A percentile compares a stretch with the other conserved stretches of the same genome.
phyloP scores from a whole-genome alignment of 192 early-diverging fungal genomes.

The Mortierella antarctica region DNA sequence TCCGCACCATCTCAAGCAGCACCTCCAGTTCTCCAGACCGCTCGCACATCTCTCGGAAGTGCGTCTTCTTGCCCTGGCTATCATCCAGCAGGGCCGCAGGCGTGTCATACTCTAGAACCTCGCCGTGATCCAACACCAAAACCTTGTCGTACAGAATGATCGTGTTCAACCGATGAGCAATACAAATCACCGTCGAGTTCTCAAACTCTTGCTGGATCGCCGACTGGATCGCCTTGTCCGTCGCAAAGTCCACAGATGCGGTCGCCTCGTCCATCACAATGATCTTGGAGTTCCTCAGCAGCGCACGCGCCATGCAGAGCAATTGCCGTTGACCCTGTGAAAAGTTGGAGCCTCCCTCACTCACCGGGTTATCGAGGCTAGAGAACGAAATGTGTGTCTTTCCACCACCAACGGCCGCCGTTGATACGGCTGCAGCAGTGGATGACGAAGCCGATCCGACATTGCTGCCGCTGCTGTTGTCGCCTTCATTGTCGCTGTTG shows the following conservation, averaged over 20 bases:
- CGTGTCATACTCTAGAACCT: conserved; percentile 83
- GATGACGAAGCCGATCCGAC: conserved; percentile 7
- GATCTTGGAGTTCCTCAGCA: conserved; percentile 70
- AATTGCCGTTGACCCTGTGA: conserved; percentile 85
- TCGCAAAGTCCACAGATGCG: conserved; percentile 86
- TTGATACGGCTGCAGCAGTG: not conserved
- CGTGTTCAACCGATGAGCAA: conserved; percentile 87
- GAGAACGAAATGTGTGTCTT: conserved; percentile 55
- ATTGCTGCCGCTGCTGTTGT: not conserved
- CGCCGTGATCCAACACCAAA: conserved; percentile 78
- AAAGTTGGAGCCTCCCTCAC: conserved; percentile 86
- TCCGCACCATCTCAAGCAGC: conserved; percentile 65
- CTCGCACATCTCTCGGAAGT: conserved; percentile 82
- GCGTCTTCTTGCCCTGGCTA: conserved; percentile 60
- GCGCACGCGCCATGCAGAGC: conserved; percentile 78
- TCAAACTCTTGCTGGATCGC: conserved; percentile 83
- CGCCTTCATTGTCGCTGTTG: conserved; percentile 30
- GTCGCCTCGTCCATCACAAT: conserved; percentile 92
- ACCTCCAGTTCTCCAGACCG: conserved; percentile 84
- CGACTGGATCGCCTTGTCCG: conserved; percentile 84
- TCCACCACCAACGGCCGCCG: conserved; percentile 1
- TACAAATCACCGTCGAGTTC: conserved; percentile 80
- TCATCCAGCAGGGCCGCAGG: conserved; percentile 72
- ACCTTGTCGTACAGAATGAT: conserved; percentile 77
- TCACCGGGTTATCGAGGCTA: conserved; percentile 61